phyloP scores from a whole-genome alignment of 805 yeast genomes.

The Kodamaea jinghongensis region DNA sequence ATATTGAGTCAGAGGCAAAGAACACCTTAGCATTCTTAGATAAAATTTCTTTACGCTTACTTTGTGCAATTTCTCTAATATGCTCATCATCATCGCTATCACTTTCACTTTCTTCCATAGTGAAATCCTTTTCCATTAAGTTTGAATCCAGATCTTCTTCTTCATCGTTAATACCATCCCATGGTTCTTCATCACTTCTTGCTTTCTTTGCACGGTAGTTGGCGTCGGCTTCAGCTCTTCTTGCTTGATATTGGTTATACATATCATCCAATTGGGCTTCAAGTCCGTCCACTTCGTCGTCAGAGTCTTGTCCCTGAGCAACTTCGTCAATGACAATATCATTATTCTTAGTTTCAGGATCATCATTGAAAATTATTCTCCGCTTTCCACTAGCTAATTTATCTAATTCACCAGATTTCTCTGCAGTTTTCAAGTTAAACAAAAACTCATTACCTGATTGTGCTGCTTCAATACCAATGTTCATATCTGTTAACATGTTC shows the following conservation, averaged over 20 bases:
- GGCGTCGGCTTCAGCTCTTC: slow-evolving; percentile 66
- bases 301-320: slow-evolving; percentile 30
- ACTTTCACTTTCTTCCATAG: slow-evolving; percentile 37
- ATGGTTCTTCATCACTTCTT: slow-evolving; percentile 74
- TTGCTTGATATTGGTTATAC: slow-evolving; percentile 70
- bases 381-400: slow-evolving; percentile 76
- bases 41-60: slow-evolving; percentile 34
- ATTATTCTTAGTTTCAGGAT: slow-evolving; percentile 49
- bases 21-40: slow-evolving; percentile 37
- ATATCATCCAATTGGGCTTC: slow-evolving; percentile 81
- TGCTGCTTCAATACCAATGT: slow-evolving; percentile 92
- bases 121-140: slow-evolving; percentile 44
- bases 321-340: slow-evolving; percentile 53
- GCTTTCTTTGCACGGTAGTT: slow-evolving; percentile 65
- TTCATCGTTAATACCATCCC: slow-evolving; percentile 68
- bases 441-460: slow-evolving; percentile 72
- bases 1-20: slow-evolving; percentile 40
- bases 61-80: slow-evolving; percentile 52
- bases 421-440: slow-evolving; percentile 82
- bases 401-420: slow-evolving; percentile 77
- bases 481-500: slow-evolving; percentile 92
- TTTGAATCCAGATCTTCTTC: slow-evolving; percentile 34
- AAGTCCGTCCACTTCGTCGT: slow-evolving; percentile 60
- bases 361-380: slow-evolving; percentile 55
- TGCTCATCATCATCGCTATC: slow-evolving; percentile 75